phyloP scores from a whole-genome alignment of 225 moss, liverwort and hornwort genomes.

The Rhytidiadelphus loreus region DNA sequence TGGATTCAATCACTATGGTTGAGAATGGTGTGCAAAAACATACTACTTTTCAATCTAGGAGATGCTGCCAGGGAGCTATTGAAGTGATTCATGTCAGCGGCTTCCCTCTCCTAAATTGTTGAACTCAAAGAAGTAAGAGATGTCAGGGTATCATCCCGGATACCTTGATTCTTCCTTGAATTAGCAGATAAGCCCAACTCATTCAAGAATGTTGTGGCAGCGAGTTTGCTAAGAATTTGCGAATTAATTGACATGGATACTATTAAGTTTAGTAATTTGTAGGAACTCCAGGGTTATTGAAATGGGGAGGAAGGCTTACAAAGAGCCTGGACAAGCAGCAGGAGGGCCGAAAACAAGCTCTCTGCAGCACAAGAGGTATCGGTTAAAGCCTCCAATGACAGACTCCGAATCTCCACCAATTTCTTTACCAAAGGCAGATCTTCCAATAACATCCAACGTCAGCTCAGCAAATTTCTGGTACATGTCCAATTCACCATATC shows the following conservation, averaged over 20 bases:
- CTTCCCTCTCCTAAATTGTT: not conserved
- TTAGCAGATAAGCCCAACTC: not conserved
- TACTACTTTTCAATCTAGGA: not conserved
- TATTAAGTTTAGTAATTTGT: not conserved
- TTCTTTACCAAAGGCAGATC: constrained; percentile 51
- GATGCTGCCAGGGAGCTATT: not conserved
- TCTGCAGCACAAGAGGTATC: constrained; percentile 62
- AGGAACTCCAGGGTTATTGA: not conserved
- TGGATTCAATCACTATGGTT: not conserved
- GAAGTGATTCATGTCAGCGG: not conserved
- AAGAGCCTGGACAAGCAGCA: constrained; percentile 61
- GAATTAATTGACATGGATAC: not conserved
- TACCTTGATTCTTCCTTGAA: not conserved
- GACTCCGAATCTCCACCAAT: constrained; percentile 8
- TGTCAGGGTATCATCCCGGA: not conserved
- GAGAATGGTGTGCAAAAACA: not conserved
- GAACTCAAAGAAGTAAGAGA: not conserved
- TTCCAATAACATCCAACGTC: constrained; percentile 59
- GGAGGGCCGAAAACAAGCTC: constrained; percentile 70
- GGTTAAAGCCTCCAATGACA: constrained; percentile 42
- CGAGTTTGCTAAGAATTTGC: not conserved
- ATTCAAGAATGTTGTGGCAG: not conserved
- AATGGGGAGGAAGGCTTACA: constrained; percentile 16
- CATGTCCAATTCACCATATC: constrained; percentile 55
- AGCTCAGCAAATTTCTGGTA: constrained; percentile 54